phyloP scores from a whole-genome alignment of 768 basidiomycete species.

The Dendrothele bispora region DNA sequence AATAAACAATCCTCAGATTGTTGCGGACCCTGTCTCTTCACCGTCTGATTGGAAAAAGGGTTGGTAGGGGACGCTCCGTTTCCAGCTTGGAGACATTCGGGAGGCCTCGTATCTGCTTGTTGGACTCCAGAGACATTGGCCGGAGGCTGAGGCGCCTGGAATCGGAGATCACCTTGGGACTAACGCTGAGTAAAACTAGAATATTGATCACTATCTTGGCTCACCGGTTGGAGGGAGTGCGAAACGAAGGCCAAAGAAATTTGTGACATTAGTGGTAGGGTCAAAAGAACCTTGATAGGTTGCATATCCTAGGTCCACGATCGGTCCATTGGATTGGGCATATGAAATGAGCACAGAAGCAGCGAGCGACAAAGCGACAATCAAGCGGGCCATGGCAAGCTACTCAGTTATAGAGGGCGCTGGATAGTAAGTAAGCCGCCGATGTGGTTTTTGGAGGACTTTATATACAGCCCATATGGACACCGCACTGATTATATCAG shows the following conservation, averaged over 20 bases:
- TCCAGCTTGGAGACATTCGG: conserved; percentile 5
- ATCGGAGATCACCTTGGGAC: conserved; percentile 7
- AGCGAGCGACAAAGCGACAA: too few species aligned
- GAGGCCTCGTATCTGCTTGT: conserved; percentile 1
- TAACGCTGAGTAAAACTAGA: background rate
- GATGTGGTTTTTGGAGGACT: background rate
- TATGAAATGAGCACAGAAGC: background rate
- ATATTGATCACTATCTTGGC: background rate
- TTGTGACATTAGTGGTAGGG: conserved; percentile 14
- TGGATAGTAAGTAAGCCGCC: too few species aligned
- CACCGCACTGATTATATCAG: background rate
- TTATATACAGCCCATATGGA: background rate
- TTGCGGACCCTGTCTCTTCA: conserved; percentile 7
- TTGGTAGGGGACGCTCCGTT: too few species aligned
- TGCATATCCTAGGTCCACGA: conserved; percentile 30
- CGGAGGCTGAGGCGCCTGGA: conserved; percentile 9
- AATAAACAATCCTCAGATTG: conserved; percentile 32
- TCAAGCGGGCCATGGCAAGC: background rate
- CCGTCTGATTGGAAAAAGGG: background rate
- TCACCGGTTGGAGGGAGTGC: conserved; percentile 35
- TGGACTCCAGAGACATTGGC: conserved; percentile 4
- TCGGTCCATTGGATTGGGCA: conserved; percentile 4
- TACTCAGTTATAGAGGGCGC: background rate
- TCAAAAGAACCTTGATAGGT: conserved; percentile 25
- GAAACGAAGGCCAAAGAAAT: conserved; percentile 32